Percentiles rank a stretch among this genome's conserved stretches.
phyloP scores from a whole-genome alignment of 2,329 filamentous ascomycete species.

The Bertia moriformis region DNA sequence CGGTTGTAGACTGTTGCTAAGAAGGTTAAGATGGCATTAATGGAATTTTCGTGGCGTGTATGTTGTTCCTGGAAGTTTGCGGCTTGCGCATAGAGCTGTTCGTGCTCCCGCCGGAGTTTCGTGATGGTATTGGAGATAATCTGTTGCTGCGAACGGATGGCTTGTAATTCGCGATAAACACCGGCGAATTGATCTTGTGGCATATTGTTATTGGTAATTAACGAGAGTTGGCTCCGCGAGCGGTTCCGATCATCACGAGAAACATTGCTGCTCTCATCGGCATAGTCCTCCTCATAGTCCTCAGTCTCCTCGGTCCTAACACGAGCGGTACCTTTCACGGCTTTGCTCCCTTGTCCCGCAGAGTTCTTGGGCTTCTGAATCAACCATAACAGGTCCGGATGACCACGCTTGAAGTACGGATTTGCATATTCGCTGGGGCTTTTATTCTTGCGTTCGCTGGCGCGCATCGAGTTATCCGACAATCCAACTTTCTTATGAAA shows the following conservation, averaged over 20 bases:
- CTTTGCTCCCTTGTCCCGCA: neutral
- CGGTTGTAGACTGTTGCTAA: conserved; percentile 92
- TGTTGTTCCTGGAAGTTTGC: conserved; percentile 81
- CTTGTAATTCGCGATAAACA: conserved; percentile 66
- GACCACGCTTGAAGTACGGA: conserved; percentile 83
- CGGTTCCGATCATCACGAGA: conserved; percentile 21
- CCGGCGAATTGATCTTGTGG: conserved; percentile 62
- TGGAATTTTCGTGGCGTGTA: conserved; percentile 93
- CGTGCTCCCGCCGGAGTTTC: conserved; percentile 70
- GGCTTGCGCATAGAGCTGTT: conserved; percentile 76
- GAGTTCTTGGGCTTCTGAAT: conserved; percentile 82
- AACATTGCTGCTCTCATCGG: conserved; percentile 59
- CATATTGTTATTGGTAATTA: conserved; percentile 29
- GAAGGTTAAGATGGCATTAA: conserved; percentile 96
- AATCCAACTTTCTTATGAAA: conserved; percentile 65
- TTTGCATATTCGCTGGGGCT: conserved; percentile 97
- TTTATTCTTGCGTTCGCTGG: conserved; percentile 92
- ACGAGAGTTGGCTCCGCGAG: conserved; percentile 14
- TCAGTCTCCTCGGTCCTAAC: conserved; percentile 39
- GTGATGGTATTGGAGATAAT: conserved; percentile 73
- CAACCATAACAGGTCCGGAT: conserved; percentile 84
- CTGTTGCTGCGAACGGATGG: conserved; percentile 73
- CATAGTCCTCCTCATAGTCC: conserved; percentile 50
- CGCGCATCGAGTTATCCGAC: conserved; percentile 94
- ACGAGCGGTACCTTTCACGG: neutral